Conservation (phyloP, 2,329 filamentous ascomycete genomes). For the Cladosporium oxysporum region DNA sequence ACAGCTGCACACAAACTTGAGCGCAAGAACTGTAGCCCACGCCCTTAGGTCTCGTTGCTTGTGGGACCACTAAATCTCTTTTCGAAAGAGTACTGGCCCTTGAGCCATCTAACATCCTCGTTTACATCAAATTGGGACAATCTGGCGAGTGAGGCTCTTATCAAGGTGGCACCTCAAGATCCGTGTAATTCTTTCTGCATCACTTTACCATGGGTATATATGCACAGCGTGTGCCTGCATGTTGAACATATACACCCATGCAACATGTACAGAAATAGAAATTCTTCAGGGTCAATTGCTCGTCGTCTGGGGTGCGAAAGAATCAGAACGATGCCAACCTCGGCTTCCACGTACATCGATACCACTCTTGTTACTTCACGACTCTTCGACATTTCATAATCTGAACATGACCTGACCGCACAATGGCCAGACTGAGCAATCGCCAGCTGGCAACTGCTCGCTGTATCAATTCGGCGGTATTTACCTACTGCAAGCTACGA, state of each 20-base stretch:
- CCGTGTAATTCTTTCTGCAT: not conserved
- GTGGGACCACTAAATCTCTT: not conserved
- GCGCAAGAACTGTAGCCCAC: not conserved
- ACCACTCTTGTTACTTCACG: not conserved
- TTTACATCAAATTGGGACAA: not conserved
- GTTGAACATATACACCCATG: not conserved
- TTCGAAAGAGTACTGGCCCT: not conserved
- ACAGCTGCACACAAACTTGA: too few species aligned
- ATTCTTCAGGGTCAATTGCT: not conserved
- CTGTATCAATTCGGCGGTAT: not conserved
- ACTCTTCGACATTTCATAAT: not conserved
- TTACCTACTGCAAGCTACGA: not conserved
- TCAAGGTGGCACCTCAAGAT: not conserved
- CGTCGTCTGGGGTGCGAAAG: not conserved
- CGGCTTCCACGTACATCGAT: not conserved
- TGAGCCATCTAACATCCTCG: not conserved
- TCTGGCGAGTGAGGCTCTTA: not conserved
- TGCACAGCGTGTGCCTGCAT: not conserved
- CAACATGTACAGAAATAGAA: not conserved
- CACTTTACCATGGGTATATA: not conserved
- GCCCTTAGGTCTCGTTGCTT: not conserved
- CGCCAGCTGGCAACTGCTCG: not conserved
- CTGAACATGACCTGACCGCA: not conserved
- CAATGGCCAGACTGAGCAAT: not conserved
- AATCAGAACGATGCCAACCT: not conserved